phyloP scores from a whole-genome alignment of 1,284 basidiomycete species.

The Trametes sp. region DNA sequence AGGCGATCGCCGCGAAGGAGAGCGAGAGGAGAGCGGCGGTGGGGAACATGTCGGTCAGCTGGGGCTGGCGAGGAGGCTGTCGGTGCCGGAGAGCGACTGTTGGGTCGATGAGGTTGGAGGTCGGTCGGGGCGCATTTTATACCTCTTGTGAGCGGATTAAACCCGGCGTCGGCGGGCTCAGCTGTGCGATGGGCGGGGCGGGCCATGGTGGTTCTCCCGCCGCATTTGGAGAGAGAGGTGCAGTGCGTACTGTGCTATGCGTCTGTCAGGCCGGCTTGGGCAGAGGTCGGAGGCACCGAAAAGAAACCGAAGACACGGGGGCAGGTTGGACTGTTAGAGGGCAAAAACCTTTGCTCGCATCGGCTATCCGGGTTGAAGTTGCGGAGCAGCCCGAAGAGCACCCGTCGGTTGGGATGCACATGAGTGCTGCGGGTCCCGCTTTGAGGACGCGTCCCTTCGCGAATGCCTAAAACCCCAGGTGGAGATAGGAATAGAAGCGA shows the following conservation, averaged over 20 bases:
- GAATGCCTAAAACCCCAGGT: background rate
- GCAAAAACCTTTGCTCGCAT: background rate
- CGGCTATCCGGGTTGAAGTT: background rate
- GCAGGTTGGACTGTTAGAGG: background rate
- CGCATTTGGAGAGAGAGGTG: background rate
- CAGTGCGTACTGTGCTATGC: background rate
- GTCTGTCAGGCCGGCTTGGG: background rate
- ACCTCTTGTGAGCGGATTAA: conserved; percentile 19
- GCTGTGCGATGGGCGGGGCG: background rate
- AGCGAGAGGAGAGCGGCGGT: conserved; percentile 36
- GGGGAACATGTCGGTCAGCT: conserved; percentile 37
- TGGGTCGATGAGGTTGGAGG: conserved; percentile 26
- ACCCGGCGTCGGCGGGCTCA: conserved; percentile 13
- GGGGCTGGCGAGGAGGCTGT: conserved; percentile 2
- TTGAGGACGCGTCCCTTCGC: background rate
- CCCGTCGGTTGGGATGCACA: conserved; percentile 20
- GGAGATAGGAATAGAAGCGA: conserved; percentile 8
- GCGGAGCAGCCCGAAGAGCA: conserved; percentile 20
- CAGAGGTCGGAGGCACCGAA: conserved; percentile 13
- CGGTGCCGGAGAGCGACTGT: conserved; percentile 24
- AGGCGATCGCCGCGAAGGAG: conserved; percentile 37
- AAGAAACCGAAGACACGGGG: conserved; percentile 20
- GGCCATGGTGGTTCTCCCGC: conserved; percentile 13
- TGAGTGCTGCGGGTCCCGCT: conserved; percentile 10
- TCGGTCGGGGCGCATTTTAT: conserved; percentile 15